phyloP scores from a whole-genome alignment of 2,329 filamentous ascomycete species.

The Fusarium ramigenum region DNA sequence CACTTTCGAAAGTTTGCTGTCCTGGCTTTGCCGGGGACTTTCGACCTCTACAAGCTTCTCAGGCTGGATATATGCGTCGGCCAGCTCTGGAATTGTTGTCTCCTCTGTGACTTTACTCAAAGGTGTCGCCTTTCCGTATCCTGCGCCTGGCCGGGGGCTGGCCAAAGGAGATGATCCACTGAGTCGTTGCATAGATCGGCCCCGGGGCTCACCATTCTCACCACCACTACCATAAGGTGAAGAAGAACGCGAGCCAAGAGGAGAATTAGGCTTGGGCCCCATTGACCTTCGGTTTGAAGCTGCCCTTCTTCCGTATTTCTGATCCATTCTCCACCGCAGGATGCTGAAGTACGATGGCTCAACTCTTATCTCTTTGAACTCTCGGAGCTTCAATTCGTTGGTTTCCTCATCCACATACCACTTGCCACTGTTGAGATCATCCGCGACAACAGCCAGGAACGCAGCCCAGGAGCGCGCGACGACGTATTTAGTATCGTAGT shows the following conservation, averaged over 20 bases:
- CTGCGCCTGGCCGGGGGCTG: conserved; percentile 65
- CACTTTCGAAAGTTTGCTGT: conserved; percentile 49
- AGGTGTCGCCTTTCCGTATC: conserved; percentile 73
- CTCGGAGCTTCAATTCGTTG: conserved; percentile 88
- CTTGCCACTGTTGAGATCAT: conserved; percentile 90
- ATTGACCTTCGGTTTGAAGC: conserved; percentile 63
- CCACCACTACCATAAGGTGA: conserved; percentile 74
- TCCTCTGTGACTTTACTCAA: conserved; percentile 81
- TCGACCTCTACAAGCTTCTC: conserved; percentile 66
- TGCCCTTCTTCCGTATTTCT: conserved; percentile 82
- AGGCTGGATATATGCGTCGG: conserved; percentile 51
- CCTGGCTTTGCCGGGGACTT: conserved; percentile 59
- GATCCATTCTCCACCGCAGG: conserved; percentile 92
- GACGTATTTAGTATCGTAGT: conserved; percentile 99
- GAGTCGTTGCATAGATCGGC: conserved; percentile 76
- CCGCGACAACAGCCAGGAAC: conserved; percentile 86
- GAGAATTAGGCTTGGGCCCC: conserved; percentile 56
- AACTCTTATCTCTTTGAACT: conserved; percentile 88
- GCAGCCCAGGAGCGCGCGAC: conserved; percentile 90
- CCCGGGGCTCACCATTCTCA: conserved; percentile 70
- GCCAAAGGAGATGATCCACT: conserved; percentile 69
- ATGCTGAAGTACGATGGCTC: conserved; percentile 96
- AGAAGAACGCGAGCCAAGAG: conserved; percentile 58
- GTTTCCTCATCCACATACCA: conserved; percentile 93
- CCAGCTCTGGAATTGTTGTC: conserved; percentile 53